Conservation (phyloP, 805 yeast species). For the Candida arabinofermentans region DNA sequence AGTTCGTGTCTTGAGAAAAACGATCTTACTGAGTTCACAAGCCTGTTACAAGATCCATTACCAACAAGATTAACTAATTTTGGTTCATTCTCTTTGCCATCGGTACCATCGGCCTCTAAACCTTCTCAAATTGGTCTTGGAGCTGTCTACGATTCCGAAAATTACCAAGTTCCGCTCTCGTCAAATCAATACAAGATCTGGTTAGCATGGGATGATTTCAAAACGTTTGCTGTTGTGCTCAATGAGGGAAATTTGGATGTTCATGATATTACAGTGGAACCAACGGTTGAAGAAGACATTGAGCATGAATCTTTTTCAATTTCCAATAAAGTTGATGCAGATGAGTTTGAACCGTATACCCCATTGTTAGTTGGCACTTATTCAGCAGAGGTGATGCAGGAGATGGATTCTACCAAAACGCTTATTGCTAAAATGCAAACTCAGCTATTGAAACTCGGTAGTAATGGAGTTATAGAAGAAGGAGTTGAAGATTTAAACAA, state of each 20-base stretch:
- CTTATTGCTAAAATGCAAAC: constrained; percentile 11
- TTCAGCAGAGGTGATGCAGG: constrained; percentile 4
- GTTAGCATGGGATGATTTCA: constrained; percentile 23
- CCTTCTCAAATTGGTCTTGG: neutral
- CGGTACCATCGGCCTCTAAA: neutral
- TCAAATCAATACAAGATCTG: constrained; percentile 19
- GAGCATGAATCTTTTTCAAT: neutral
- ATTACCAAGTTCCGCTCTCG: constrained; percentile 6
- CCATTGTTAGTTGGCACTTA: constrained; percentile 5
- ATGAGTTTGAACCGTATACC: constrained; percentile 3
- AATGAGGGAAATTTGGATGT: constrained; percentile 4
- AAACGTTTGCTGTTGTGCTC: constrained; percentile 13
- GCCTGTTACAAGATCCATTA: constrained; percentile 11
- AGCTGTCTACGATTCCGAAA: neutral
- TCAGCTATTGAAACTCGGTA: constrained; percentile 2
- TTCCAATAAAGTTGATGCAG: neutral
- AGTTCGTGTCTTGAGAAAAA: constrained; percentile 13
- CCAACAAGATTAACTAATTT: constrained; percentile 21
- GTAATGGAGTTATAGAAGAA: constrained; percentile 9
- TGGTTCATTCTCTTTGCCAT: constrained; percentile 14
- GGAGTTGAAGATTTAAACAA: constrained; percentile 12
- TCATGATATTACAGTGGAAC: constrained; percentile 12
- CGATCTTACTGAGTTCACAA: constrained; percentile 13
- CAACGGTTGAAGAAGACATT: neutral
- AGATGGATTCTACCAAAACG: constrained; percentile 4